Conservation (phyloP, 2,329 filamentous ascomycete genomes). For the Colletotrichum graminicola region DNA sequence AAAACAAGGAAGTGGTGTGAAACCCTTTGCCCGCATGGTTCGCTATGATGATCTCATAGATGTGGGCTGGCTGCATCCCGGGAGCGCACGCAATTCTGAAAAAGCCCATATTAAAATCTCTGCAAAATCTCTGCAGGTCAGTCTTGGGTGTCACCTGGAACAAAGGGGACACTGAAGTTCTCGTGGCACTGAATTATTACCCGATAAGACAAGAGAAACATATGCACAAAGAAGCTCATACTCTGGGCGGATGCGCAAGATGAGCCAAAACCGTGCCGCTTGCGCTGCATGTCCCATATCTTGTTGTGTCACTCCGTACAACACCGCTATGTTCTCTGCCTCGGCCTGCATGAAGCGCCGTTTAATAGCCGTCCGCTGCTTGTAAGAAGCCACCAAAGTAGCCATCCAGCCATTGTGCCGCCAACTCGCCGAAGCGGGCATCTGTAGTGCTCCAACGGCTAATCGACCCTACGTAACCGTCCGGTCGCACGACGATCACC, state of each 20-base stretch:
- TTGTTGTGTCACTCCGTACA: background rate
- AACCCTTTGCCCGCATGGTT: conserved; percentile 13
- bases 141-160: background rate
- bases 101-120: conserved; percentile 22
- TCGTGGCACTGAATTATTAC: background rate
- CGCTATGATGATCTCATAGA: conserved; percentile 21
- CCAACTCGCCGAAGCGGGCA: conserved; percentile 8
- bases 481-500: conserved; percentile 43
- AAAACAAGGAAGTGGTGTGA: conserved; percentile 27
- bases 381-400: conserved; percentile 38
- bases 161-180: too few relatives aligned
- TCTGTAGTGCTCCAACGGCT: conserved; percentile 18
- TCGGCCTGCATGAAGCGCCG: conserved; percentile 3
- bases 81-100: conserved; percentile 11
- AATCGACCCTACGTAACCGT: conserved; percentile 45
- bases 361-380: background rate
- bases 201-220: background rate
- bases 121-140: conserved; percentile 11
- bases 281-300: background rate
- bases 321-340: background rate
- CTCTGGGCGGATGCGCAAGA: background rate
- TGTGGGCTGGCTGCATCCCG: background rate
- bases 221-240: background rate
- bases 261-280: background rate
- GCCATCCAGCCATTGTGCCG: conserved; percentile 29